Evolutionary conservation across 1,284 basidiomycete genomes (phyloP), one percentile per base, ranked within the genome.

Genomic region (Tilletia caries): DNA sequence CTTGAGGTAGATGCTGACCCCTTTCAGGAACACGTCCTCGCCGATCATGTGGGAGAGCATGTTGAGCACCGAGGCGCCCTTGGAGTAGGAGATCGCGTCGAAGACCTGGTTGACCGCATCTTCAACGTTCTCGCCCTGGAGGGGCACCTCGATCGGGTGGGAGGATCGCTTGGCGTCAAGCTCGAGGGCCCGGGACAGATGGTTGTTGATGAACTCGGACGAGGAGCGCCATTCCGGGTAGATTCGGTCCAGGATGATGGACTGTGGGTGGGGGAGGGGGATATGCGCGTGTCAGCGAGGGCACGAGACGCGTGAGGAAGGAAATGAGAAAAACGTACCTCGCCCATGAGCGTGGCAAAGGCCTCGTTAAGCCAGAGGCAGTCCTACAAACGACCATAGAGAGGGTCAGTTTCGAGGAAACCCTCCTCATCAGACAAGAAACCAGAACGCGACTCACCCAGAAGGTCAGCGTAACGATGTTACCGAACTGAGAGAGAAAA

Each of bases 381-480:
- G 23, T 54, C 25, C n/a, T n/a, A n/a, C n/a, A n/a, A n/a, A n/a
- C n/a, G n/a, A n/a, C n/a, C n/a, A n/a, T n/a, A n/a, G n/a, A n/a
- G n/a, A n/a, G n/a, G n/a, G n/a, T n/a, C n/a, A n/a, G 76, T 74
- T 67, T 78, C 91, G 93, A 10, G 41, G 10, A 44, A 44, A 44
- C 10, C 41, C 41, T 8, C 41, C 8, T n/a, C n/a, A 54, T 13
- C n/a, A 54, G 25, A 10, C n/a, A 23, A n/a, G 6, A 54, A 6
- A n/a, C 12, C 50, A 23, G 10, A 10, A n/a, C 50, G 18, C 50
- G 10, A n/a, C n/a, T n/a, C n/a, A n/a, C n/a, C 64, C 93, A 95
- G 92, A 92, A 96, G 77, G 89, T 88, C 91, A 94, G 93, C 1
- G 92, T 95, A 20, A 91, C 91, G 78, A 94, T 92, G 83, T 95